Conservation (phyloP, 768 basidiomycete genomes). For the Polyporus arcularius region DNA sequence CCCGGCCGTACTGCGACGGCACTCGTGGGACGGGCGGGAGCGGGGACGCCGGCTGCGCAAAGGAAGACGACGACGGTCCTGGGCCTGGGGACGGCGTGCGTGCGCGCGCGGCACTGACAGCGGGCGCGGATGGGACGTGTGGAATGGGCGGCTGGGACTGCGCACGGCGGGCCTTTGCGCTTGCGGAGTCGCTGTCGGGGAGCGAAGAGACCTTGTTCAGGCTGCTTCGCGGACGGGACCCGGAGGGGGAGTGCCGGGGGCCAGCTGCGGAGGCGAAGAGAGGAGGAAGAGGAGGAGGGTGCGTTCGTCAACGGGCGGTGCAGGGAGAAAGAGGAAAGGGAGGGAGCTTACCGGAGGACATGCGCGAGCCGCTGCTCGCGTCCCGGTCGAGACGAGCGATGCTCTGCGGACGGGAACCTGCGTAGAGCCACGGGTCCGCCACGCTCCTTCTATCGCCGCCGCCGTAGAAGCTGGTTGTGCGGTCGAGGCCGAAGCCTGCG, state of each 20-base stretch:
- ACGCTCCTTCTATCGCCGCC: conserved; percentile 8
- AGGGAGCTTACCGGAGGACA: conserved; percentile 6
- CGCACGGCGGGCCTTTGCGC: conserved; percentile 10
- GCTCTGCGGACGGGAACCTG: conserved; percentile 13
- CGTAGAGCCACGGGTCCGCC: conserved; percentile 19
- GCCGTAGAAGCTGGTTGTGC: conserved; percentile 8
- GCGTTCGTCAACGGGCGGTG: not conserved
- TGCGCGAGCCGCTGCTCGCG: conserved; percentile 6
- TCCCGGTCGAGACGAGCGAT: conserved; percentile 2
- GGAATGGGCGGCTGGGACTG: conserved; percentile 18
- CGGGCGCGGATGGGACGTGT: conserved; percentile 3
- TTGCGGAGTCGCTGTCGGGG: conserved; percentile 10
- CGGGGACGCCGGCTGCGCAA: not conserved
- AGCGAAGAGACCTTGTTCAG: conserved; percentile 14
- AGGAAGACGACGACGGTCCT: conserved; percentile 20
- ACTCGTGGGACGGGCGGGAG: conserved; percentile 29
- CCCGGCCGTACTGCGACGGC: conserved; percentile 18
- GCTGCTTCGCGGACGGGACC: conserved; percentile 14
- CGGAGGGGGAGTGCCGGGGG: not conserved
- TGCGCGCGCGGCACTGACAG: conserved; percentile 8
- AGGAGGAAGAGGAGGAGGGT: not conserved
- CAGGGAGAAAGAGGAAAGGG: not conserved
- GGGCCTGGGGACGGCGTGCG: conserved; percentile 24
- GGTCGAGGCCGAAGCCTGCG: not conserved
- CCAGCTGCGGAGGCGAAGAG: not conserved